phyloP scores from a whole-genome alignment of 2,329 filamentous ascomycete species.

The Pyricularia sp. region DNA sequence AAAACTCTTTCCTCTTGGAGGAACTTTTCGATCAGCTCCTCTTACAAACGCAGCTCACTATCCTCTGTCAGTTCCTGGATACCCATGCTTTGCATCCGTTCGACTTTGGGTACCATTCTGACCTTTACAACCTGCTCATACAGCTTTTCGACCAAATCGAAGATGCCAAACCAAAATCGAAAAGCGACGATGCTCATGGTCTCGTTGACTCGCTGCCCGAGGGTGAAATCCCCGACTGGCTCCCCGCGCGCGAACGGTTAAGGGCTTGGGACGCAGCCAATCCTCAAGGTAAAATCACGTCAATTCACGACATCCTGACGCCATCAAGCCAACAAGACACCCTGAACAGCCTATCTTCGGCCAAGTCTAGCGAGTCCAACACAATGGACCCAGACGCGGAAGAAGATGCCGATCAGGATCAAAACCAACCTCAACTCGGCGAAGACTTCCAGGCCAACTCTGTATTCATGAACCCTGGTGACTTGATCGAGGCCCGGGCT shows the following conservation, averaged over 20 bases:
- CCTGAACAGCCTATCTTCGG: not conserved
- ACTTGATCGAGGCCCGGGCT: constrained; percentile 33
- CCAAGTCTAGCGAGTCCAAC: not conserved
- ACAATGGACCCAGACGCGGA: not conserved
- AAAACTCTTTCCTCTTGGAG: not conserved
- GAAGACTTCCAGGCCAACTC: constrained; percentile 1
- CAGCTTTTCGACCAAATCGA: not conserved
- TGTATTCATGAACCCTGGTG: constrained; percentile 24
- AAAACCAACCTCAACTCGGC: not conserved
- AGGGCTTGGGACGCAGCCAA: not conserved
- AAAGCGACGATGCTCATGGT: not conserved
- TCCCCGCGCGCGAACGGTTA: not conserved
- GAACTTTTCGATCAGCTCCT: not conserved
- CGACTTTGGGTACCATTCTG: not conserved
- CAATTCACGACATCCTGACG: not conserved
- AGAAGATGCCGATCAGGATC: constrained; percentile 8
- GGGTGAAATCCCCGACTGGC: not conserved
- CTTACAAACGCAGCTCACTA: not conserved
- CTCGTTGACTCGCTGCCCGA: not conserved
- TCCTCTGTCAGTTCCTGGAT: not conserved
- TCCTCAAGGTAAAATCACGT: not conserved
- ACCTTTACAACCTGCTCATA: not conserved
- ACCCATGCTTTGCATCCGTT: not conserved
- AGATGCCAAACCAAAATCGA: not conserved
- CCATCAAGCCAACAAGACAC: not conserved